These are phyloP conservation scores for Sugiyamaella novakii DNA, from an alignment of 1,139 yeast genomes.

Conservation along the genomic window DNA sequence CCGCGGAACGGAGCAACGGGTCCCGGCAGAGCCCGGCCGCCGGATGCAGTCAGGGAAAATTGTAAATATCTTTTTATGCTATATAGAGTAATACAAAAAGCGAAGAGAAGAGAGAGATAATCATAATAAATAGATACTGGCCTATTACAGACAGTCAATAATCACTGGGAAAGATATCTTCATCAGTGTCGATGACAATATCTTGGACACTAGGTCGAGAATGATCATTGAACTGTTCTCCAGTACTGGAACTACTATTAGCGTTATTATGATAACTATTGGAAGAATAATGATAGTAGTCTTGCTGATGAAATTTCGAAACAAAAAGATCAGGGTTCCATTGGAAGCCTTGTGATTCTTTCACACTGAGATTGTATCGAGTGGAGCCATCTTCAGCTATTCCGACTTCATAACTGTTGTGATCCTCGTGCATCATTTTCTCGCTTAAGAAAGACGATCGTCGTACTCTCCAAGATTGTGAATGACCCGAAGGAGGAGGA, in stretches of 20 bases:
- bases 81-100: too few relatives aligned
- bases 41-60: not conserved
- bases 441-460: constrained; percentile 61
- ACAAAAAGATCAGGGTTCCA: constrained; percentile 78
- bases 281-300: constrained; percentile 14
- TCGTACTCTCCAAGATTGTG: constrained; percentile 47
- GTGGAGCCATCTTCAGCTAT: constrained; percentile 33
- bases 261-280: constrained; percentile 13
- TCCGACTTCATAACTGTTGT: constrained; percentile 57
- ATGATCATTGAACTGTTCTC: constrained; percentile 19
- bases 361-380: constrained; percentile 47
- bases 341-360: constrained; percentile 70
- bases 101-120: not conserved
- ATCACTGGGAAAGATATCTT: constrained; percentile 34
- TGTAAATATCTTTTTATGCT: too few relatives aligned
- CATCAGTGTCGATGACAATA: constrained; percentile 29
- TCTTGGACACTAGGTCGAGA: constrained; percentile 30
- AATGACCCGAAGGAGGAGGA: constrained; percentile 4
- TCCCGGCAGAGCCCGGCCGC: not conserved
- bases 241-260: constrained; percentile 7
- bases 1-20: not conserved
- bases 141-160: constrained; percentile 15
- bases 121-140: constrained; percentile 5
- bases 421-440: constrained; percentile 64
- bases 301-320: constrained; percentile 58